These are phyloP conservation scores for Tripterygium wilfordii DNA, from an alignment of 177 flowering plant genomes.

Conservation along the genomic window DNA sequence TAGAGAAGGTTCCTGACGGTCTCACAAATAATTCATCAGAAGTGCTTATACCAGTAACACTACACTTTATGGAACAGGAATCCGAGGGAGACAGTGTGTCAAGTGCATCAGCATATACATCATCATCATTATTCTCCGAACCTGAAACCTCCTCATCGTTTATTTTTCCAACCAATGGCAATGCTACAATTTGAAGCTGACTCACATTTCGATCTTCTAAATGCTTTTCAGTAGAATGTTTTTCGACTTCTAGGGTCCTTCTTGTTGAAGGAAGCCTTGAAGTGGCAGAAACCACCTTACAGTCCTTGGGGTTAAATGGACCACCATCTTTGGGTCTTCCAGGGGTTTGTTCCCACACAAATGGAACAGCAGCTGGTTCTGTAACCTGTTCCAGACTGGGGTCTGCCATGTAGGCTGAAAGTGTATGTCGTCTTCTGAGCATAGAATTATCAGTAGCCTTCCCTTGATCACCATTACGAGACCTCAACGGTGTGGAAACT, in stretches of 20 bases:
- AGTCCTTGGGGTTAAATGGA: conserved; percentile 5
- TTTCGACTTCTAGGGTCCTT: conserved; percentile 12
- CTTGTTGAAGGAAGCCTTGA: conserved; percentile 42
- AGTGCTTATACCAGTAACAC: conserved; percentile 29
- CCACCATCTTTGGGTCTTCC: conserved; percentile 36
- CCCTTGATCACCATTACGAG: conserved; percentile 8
- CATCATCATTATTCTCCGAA: conserved; percentile 16
- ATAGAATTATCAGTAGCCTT: conserved; percentile 9
- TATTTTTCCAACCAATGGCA: neutral
- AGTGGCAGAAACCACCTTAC: conserved; percentile 15
- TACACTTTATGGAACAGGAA: conserved; percentile 26
- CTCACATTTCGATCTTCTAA: conserved; percentile 7
- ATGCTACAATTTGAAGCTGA: conserved; percentile 8
- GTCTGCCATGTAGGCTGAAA: conserved; percentile 12
- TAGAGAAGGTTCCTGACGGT: conserved; percentile 27
- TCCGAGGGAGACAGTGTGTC: conserved; percentile 26
- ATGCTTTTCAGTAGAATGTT: conserved; percentile 8
- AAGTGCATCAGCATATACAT: conserved; percentile 32
- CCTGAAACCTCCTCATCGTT: conserved; percentile 10
- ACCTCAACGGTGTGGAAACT: conserved; percentile 14
- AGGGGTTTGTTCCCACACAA: conserved; percentile 61
- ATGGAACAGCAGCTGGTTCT: conserved; percentile 61
- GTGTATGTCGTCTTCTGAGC: conserved; percentile 13
- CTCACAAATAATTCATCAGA: conserved; percentile 16
- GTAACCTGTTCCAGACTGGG: conserved; percentile 28